A percentile compares a stretch with the other conserved stretches of the same genome.
These are phyloP conservation scores for Haplosporangium sp. DNA, from an alignment of 371 early-diverging fungal species.

Conservation along the genomic window DNA sequence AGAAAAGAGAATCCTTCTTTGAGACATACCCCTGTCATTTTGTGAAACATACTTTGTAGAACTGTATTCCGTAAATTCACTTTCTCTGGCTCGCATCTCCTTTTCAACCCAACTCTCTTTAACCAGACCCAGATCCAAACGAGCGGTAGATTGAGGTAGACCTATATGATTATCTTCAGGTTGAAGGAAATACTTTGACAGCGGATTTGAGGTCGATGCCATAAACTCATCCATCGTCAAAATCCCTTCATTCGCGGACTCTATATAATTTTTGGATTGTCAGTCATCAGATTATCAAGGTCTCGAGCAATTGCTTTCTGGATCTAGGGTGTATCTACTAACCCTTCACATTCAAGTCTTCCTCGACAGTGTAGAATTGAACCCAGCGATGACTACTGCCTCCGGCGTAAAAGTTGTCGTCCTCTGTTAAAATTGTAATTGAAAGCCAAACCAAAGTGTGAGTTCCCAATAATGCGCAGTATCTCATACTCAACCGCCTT, in stretches of 20 bases:
- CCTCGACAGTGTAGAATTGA: slow-evolving; percentile 49
- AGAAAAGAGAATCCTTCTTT: not conserved
- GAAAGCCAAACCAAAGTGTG: not conserved
- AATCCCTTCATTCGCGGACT: not conserved
- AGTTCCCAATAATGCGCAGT: not conserved
- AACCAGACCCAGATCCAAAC: slow-evolving; percentile 38
- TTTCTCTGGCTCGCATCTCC: slow-evolving; percentile 41
- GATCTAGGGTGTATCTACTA: not conserved
- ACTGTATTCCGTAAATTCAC: slow-evolving; percentile 35
- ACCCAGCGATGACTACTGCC: slow-evolving; percentile 59
- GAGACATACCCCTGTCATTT: not conserved
- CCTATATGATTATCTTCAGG: slow-evolving; percentile 33
- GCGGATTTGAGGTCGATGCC: slow-evolving; percentile 29
- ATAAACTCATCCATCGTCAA: slow-evolving; percentile 48
- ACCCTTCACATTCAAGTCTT: slow-evolving; percentile 12
- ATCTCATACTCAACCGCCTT: no score
- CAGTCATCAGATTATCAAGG: no score
- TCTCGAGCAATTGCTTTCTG: no score
- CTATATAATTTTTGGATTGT: not conserved
- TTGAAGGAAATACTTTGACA: slow-evolving; percentile 47
- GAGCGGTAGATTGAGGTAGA: slow-evolving; percentile 6
- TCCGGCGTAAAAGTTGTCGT: slow-evolving; percentile 54
- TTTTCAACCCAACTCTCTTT: slow-evolving; percentile 53
- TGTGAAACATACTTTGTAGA: slow-evolving; percentile 32
- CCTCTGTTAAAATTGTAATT: slow-evolving; percentile 27